Conservation (phyloP, 2,329 filamentous ascomycete species). For the Westerdykella sp. region DNA sequence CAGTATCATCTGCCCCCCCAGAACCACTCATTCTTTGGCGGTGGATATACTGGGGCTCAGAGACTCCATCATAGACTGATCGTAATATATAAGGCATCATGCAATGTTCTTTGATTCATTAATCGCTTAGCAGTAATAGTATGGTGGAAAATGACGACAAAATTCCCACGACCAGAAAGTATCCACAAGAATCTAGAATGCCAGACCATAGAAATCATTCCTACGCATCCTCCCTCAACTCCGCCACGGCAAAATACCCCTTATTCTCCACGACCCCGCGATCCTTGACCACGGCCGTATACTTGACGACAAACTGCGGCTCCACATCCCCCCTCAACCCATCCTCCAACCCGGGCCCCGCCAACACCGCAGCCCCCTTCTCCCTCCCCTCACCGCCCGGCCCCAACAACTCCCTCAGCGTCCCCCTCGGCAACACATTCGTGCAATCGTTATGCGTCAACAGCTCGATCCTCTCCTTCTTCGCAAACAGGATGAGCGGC, state of each 20-base stretch:
- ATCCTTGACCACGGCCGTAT: constrained; percentile 90
- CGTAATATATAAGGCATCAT: too few relatives aligned
- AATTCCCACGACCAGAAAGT: too few relatives aligned
- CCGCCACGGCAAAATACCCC: constrained; percentile 88
- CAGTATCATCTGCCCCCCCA: too few relatives aligned
- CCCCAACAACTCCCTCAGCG: constrained; percentile 75
- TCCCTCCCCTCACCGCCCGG: constrained; percentile 44
- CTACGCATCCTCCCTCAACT: constrained; percentile 42
- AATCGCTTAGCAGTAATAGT: too few relatives aligned
- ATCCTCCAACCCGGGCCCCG: constrained; percentile 46
- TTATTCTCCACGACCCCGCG: constrained; percentile 97
- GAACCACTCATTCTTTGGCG: too few relatives aligned
- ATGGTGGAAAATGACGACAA: too few relatives aligned
- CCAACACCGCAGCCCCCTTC: constrained; percentile 69
- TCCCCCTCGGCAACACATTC: constrained; percentile 81
- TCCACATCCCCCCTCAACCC: constrained; percentile 71
- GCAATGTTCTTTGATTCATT: too few relatives aligned
- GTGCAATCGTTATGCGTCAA: constrained; percentile 92
- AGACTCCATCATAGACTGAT: too few relatives aligned
- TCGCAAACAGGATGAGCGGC: constrained; percentile 77
- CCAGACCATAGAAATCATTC: neutral
- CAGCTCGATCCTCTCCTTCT: constrained; percentile 73
- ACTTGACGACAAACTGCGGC: constrained; percentile 94
- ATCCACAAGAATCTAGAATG: too few relatives aligned
- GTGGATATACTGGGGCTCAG: too few relatives aligned